Base-by-base conservation (phyloP, 2,329 filamentous ascomycete genomes). In the Beauveria varroae region DNA sequence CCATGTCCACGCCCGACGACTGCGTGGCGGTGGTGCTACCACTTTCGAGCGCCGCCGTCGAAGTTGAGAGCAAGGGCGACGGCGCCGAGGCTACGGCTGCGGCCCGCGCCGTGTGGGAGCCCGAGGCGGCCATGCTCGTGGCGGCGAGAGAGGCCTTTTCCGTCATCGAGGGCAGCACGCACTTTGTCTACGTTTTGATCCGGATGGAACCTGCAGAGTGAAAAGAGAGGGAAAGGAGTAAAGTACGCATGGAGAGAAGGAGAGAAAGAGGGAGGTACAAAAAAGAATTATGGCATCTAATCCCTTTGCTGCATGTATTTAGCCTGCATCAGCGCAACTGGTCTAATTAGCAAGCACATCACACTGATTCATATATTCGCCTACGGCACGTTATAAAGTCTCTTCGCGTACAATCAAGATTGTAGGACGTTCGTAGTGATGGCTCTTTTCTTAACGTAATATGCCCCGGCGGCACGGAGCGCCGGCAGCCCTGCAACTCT, bases 121-220 rank as follows among this genome's bases (percentile, higher is more conserved):
- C 56, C 12, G 34, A 49, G 34, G 7, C 16, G 22, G 56, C 56
- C 9, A 41, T 58, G 34, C 20, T 58, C 5, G 56, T 58, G 14
- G 56, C 43, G 1, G 34, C 44, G 16, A 46, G 46, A 16, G 37
- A 41, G 22, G 30, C 44, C 8, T 41, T 58, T 26, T 41, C 56
- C 3, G 46, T 58, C 18, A 22, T 22, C 1, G 30, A 9, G 22
- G 56, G 56, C 43, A 58, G 56, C 16, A 28, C 46, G 34, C 56
- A 58, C 22, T 50, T 58, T 20, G 56, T 58, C 44, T 58, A 51
- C 46, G 46, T 58, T 14, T 26, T 58, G 46, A 30, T 58, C 16
- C 1, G 56, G 22, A 47, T 43, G 43, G 18, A 50, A 40, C 16
- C 44, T 24, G 20, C n/a, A 5, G 3, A 28, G 26, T 26, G 8